Conservation (phyloP, 768 basidiomycete species). For the Serendipita sp. region DNA sequence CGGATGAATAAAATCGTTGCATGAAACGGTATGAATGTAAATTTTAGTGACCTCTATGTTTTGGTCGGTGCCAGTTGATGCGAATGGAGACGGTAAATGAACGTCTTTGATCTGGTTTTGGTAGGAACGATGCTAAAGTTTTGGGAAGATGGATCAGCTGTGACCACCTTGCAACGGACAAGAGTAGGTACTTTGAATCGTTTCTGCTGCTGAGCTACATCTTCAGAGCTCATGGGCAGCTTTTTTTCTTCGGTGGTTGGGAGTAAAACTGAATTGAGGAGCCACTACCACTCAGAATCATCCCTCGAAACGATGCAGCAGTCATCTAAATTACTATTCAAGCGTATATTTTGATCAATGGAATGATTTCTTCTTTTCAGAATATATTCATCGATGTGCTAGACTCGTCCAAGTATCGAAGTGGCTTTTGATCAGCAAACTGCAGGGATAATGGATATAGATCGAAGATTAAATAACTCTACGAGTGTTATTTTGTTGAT, state of each 20-base stretch:
- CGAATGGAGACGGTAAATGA: conserved; percentile 51
- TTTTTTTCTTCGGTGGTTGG: background rate
- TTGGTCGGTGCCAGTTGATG: conserved; percentile 33
- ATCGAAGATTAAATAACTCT: too few relatives aligned
- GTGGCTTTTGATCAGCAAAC: too few relatives aligned
- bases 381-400: too few relatives aligned
- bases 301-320: too few relatives aligned
- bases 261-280: background rate
- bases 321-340: too few relatives aligned
- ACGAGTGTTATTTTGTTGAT: too few relatives aligned
- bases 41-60: conserved; percentile 25
- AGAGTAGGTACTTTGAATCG: conserved; percentile 2
- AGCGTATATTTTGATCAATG: too few relatives aligned
- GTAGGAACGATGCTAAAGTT: conserved; percentile 54
- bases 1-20: background rate
- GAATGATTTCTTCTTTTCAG: too few relatives aligned
- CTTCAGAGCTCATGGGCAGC: conserved; percentile 2
- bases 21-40: conserved; percentile 3
- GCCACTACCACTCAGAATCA: background rate
- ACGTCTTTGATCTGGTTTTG: conserved; percentile 48
- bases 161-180: background rate
- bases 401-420: too few relatives aligned
- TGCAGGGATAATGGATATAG: too few relatives aligned
- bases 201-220: background rate
- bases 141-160: background rate